These are phyloP conservation scores for Chlorella vulgaris DNA, from an alignment of 139 green algal species.

Conservation along the genomic window DNA sequence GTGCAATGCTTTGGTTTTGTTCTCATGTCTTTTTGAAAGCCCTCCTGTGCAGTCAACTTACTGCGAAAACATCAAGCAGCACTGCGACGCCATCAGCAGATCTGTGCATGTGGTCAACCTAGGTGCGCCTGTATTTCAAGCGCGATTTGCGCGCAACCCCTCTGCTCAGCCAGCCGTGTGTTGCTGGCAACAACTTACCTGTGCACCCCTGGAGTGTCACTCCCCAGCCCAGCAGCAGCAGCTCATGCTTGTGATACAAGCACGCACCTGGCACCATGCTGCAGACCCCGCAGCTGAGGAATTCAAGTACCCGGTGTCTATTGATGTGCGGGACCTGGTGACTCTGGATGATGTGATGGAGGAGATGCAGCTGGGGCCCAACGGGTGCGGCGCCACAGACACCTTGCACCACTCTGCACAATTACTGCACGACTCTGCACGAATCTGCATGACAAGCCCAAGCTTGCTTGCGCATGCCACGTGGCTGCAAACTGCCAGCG, in stretches of 20 bases:
- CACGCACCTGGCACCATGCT: too few species aligned
- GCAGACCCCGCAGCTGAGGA: constrained; percentile 94
- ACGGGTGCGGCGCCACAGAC: constrained; percentile 70
- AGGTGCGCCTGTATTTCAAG: too few species aligned
- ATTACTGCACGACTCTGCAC: neutral
- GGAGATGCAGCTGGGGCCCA: constrained; percentile 94
- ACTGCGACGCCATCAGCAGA: constrained; percentile 88
- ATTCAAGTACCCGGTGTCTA: constrained; percentile 89
- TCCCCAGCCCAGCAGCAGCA: too few species aligned
- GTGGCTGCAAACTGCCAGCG: too few species aligned
- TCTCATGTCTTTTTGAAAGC: neutral
- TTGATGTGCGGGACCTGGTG: constrained; percentile 90
- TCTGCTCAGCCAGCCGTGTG: too few species aligned
- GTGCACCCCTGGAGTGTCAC: too few species aligned
- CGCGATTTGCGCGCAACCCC: too few species aligned
- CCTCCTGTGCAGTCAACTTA: constrained; percentile 91
- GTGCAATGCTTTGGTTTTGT: neutral
- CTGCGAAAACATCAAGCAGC: constrained; percentile 87
- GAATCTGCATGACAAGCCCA: too few species aligned
- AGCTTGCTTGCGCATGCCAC: too few species aligned
- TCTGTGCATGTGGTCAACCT: constrained; percentile 93
- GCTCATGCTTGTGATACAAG: too few species aligned
- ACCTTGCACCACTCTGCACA: too few species aligned
- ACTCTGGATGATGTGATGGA: constrained; percentile 95
- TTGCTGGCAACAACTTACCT: too few species aligned